Percentiles rank a stretch among this genome's conserved stretches.
These are phyloP conservation scores for Prunus dulcis DNA, from an alignment of 306 rosid genomes.

Conservation along the genomic window DNA sequence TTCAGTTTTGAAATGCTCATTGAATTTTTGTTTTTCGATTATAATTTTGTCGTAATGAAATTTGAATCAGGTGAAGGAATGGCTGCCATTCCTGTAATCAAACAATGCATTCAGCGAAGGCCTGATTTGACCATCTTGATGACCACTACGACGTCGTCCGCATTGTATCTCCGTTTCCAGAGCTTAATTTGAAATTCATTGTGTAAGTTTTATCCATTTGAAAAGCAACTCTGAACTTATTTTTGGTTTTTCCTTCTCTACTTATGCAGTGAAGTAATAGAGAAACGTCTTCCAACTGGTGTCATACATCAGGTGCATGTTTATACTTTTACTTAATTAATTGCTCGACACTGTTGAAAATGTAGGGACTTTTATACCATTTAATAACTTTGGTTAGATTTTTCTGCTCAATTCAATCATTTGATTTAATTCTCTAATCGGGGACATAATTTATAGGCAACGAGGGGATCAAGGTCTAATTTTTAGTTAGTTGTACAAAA, in stretches of 20 bases:
- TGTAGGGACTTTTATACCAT: not conserved
- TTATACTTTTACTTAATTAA: not conserved
- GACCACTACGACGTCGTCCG: constrained; percentile 74
- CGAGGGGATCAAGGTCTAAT: not conserved
- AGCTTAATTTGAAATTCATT: not conserved
- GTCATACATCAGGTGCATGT: constrained; percentile 74
- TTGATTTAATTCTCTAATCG: not conserved
- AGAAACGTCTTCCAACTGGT: constrained; percentile 61
- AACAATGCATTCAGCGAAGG: constrained; percentile 54
- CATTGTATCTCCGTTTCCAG: constrained; percentile 48
- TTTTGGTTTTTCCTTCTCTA: constrained; percentile 6
- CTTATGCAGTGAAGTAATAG: constrained; percentile 72
- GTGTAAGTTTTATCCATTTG: not conserved
- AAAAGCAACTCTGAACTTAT: not conserved
- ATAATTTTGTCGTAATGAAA: not conserved
- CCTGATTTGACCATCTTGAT: constrained; percentile 68
- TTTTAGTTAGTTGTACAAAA: not conserved
- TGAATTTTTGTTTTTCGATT: not conserved
- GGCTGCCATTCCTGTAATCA: constrained; percentile 81
- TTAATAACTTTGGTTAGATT: not conserved
- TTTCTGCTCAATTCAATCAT: not conserved
- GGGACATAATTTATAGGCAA: not conserved
- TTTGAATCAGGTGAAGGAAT: constrained; percentile 72
- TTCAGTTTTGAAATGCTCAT: not conserved
- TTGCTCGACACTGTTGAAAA: not conserved